Evolutionary conservation across 257 asterid species (phyloP).

Genomic region (Perilla frutescens): DNA sequence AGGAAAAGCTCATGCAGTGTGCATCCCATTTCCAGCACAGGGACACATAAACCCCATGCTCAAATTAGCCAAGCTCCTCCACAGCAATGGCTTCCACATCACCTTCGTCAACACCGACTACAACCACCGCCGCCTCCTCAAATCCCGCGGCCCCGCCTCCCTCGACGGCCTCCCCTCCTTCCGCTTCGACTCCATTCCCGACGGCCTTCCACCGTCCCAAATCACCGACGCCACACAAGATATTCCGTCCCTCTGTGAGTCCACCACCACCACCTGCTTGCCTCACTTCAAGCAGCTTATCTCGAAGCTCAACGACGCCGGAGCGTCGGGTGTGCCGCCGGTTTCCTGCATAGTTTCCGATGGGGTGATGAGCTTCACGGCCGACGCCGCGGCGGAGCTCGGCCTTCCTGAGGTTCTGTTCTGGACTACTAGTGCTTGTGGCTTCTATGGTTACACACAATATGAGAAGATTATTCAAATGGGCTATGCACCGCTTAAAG

Average conservation of each 20-base stretch:
- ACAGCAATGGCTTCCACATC: slow-evolving; percentile 50
- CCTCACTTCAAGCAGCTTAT: slow-evolving; percentile 50
- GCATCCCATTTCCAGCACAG: slow-evolving; percentile 61
- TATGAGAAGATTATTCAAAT: slow-evolving; percentile 35
- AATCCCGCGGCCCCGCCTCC: slow-evolving; percentile 43
- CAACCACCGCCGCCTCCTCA: slow-evolving; percentile 53
- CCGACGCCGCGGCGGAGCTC: slow-evolving; percentile 54
- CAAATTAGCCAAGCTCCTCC: slow-evolving; percentile 57
- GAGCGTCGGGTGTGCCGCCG: slow-evolving; percentile 40
- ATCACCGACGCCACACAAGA: slow-evolving; percentile 53
- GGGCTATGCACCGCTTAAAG: slow-evolving; percentile 55
- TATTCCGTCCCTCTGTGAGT: slow-evolving; percentile 37
- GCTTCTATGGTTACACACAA: slow-evolving; percentile 42
- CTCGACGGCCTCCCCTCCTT: slow-evolving; percentile 44
- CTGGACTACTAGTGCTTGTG: slow-evolving; percentile 56
- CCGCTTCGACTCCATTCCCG: slow-evolving; percentile 56
- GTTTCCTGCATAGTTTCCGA: slow-evolving; percentile 66
- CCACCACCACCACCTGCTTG: slow-evolving; percentile 38
- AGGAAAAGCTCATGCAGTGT: slow-evolving; percentile 50
- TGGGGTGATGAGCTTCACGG: slow-evolving; percentile 53
- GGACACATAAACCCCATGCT: slow-evolving; percentile 69
- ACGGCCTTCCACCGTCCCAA: slow-evolving; percentile 58
- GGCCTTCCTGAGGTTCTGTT: slow-evolving; percentile 58
- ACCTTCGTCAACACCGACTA: slow-evolving; percentile 61
- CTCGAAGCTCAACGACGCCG: slow-evolving; percentile 37